phyloP scores from a whole-genome alignment of 371 early-diverging fungal genomes.

The Rhizopus microsporus region DNA sequence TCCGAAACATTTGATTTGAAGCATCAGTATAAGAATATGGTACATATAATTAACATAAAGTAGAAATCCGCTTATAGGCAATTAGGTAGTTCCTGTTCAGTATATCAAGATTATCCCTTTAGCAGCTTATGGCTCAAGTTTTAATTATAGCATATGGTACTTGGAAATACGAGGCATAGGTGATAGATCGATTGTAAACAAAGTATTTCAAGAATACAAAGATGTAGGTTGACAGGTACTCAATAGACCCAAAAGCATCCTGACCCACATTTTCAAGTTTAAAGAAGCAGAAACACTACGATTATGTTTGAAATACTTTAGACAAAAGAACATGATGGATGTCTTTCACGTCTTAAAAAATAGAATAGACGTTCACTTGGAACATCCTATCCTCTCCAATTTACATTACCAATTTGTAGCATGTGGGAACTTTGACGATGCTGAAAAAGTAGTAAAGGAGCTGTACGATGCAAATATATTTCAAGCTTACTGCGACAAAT shows the following conservation, averaged over 20 bases:
- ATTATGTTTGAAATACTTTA: slow-evolving; percentile 86
- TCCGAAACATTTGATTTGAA: slow-evolving; percentile 88
- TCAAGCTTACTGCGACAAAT: slow-evolving; percentile 63
- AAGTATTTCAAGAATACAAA: slow-evolving; percentile 61
- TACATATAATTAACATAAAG: slow-evolving; percentile 10
- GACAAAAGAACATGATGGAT: slow-evolving; percentile 76
- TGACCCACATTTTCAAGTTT: slow-evolving; percentile 29
- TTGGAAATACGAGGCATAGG: slow-evolving; percentile 82
- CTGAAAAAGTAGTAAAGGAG: slow-evolving; percentile 67
- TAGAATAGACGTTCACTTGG: slow-evolving; percentile 66
- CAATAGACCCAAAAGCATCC: neutral
- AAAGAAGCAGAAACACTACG: slow-evolving; percentile 81
- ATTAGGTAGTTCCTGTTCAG: slow-evolving; percentile 75
- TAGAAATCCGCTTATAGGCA: neutral
- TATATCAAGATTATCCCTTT: slow-evolving; percentile 94
- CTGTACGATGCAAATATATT: slow-evolving; percentile 67
- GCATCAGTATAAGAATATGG: slow-evolving; percentile 63
- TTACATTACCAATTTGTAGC: slow-evolving; percentile 70
- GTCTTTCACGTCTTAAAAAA: slow-evolving; percentile 70
- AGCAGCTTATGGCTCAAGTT: slow-evolving; percentile 89
- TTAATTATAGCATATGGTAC: slow-evolving; percentile 96
- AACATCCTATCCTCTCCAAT: slow-evolving; percentile 78
- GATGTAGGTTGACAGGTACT: slow-evolving; percentile 49
- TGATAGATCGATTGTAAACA: slow-evolving; percentile 66
- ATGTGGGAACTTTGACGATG: slow-evolving; percentile 70